phyloP scores from a whole-genome alignment of 2,329 filamentous ascomycete species.

The Phialocephala sp. region DNA sequence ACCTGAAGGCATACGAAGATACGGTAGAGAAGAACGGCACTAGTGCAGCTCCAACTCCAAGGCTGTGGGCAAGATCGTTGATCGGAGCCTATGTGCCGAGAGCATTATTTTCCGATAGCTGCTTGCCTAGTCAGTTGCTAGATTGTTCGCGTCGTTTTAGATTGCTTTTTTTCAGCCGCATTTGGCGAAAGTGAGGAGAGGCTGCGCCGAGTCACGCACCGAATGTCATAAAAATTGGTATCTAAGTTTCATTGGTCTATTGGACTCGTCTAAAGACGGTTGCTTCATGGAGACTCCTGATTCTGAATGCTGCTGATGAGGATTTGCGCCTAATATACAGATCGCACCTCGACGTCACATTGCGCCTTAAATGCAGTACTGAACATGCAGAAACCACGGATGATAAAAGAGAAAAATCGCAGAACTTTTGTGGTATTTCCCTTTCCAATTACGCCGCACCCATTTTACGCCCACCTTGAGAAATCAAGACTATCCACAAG shows the following conservation, averaged over 20 bases:
- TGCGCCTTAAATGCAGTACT: slow-evolving; percentile 17
- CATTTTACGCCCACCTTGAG: slow-evolving; percentile 43
- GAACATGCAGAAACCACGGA: slow-evolving; percentile 2
- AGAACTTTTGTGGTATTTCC: slow-evolving; percentile 39
- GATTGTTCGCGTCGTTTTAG: background rate
- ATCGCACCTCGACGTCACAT: slow-evolving; percentile 10
- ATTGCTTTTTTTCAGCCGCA: slow-evolving; percentile 12
- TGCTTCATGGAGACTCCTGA: background rate
- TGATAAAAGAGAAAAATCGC: slow-evolving; percentile 4
- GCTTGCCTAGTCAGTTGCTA: background rate
- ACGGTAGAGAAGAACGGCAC: background rate
- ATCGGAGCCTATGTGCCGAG: background rate
- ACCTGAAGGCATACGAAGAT: background rate
- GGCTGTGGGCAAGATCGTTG: background rate
- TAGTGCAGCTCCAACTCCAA: background rate
- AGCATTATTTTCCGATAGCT: background rate
- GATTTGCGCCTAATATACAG: slow-evolving; percentile 20
- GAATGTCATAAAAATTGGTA: background rate
- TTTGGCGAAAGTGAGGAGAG: background rate
- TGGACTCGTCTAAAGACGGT: background rate
- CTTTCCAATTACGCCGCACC: slow-evolving; percentile 21
- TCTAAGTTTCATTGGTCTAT: background rate
- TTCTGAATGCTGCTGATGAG: background rate
- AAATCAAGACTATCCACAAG: slow-evolving; percentile 43
- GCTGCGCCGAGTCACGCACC: background rate